Conservation (phyloP, 2,329 filamentous ascomycete species). For the Alternaria rosae region DNA sequence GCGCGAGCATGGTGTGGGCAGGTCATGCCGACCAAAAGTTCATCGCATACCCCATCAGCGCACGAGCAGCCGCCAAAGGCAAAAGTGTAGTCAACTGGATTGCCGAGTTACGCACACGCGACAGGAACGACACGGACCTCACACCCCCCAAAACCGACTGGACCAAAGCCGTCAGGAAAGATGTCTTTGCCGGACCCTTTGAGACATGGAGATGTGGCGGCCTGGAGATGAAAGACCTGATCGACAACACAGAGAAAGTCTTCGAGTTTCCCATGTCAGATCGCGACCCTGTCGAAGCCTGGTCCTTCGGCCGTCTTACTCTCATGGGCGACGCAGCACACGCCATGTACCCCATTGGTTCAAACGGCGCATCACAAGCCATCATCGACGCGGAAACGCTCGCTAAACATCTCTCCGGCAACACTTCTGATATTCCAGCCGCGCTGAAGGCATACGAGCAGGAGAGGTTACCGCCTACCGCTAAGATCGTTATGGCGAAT, state of each 20-base stretch:
- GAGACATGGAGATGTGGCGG: conserved; percentile 54
- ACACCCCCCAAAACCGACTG: conserved; percentile 56
- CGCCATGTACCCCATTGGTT: conserved; percentile 55
- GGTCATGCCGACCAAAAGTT: conserved; percentile 59
- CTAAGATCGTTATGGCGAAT: conserved; percentile 58
- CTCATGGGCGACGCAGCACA: conserved; percentile 55
- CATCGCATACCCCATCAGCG: conserved; percentile 57
- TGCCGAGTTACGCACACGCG: conserved; percentile 54
- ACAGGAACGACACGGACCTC: conserved; percentile 52
- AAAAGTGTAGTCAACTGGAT: conserved; percentile 58
- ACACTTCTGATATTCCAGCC: conserved; percentile 31
- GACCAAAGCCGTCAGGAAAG: conserved; percentile 54
- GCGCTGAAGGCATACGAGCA: conserved; percentile 52
- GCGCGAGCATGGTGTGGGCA: conserved; percentile 56
- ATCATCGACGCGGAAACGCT: conserved; percentile 56
- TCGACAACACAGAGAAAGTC: conserved; percentile 53
- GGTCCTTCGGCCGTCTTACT: conserved; percentile 46
- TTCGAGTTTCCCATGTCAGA: conserved; percentile 59
- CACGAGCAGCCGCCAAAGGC: conserved; percentile 45
- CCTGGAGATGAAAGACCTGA: conserved; percentile 53
- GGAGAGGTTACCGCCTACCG: conserved; percentile 52
- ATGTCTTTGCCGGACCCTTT: conserved; percentile 52
- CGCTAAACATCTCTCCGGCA: conserved; percentile 41
- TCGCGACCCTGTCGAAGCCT: conserved; percentile 51
- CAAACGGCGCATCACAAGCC: conserved; percentile 55